phyloP scores from a whole-genome alignment of 148 eudicot species.

The Fallopia convolvulus region DNA sequence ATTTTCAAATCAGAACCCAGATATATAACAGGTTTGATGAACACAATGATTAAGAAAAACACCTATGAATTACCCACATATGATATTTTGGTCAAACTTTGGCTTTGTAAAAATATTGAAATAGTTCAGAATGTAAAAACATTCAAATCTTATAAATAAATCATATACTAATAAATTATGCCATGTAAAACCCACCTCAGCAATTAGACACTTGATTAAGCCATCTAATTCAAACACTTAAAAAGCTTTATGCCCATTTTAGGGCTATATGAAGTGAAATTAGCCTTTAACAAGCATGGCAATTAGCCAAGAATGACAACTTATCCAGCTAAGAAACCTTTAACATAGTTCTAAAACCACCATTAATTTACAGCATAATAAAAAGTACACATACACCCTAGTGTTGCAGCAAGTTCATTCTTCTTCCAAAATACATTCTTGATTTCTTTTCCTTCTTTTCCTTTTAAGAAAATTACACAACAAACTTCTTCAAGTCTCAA shows the following conservation, averaged over 20 bases:
- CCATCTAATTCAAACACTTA: too few species aligned
- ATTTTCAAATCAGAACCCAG: background rate
- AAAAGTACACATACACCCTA: background rate
- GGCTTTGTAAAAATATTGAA: background rate
- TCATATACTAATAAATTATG: background rate
- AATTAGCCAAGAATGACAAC: background rate
- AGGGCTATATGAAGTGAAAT: background rate
- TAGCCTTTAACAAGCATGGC: background rate
- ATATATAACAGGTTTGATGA: background rate
- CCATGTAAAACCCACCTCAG: too few species aligned
- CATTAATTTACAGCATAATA: conserved; percentile 1
- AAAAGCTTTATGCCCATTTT: background rate
- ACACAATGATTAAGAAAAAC: background rate
- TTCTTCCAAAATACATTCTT: background rate
- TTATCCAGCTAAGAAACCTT: background rate
- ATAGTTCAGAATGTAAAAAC: background rate
- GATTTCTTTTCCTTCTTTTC: background rate
- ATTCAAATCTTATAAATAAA: background rate
- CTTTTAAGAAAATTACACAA: background rate
- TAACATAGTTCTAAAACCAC: background rate
- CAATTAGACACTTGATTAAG: too few species aligned
- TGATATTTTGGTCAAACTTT: background rate
- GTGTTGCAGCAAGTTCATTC: background rate
- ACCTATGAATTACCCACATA: background rate
- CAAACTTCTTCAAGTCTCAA: conserved; percentile 32